A percentile compares a stretch with the other conserved stretches of the same genome.
Conservation (phyloP, 2,329 filamentous ascomycete species). For the Venturia effusa region DNA sequence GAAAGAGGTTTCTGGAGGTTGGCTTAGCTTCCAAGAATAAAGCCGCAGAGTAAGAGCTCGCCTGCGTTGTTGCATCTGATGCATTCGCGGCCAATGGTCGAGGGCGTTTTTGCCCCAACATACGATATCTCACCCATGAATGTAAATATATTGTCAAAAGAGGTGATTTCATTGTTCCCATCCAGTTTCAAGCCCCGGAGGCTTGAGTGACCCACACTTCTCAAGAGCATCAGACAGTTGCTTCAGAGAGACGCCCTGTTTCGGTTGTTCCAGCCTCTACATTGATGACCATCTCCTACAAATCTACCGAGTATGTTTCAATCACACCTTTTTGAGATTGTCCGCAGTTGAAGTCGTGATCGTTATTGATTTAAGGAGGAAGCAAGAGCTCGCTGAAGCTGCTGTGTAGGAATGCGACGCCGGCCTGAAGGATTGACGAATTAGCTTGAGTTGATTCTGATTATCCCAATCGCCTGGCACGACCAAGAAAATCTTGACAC, state of each 20-base stretch:
- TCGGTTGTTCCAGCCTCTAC: neutral
- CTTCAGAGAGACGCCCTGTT: neutral
- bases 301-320: neutral
- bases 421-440: conserved; percentile 25
- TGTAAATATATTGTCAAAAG: neutral
- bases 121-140: neutral
- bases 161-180: neutral
- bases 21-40: too few relatives aligned
- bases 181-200: neutral
- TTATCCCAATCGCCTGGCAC: neutral
- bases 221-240: neutral
- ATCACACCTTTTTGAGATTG: neutral
- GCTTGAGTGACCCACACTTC: neutral
- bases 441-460: conserved; percentile 14
- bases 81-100: neutral
- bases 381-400: conserved; percentile 42
- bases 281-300: neutral
- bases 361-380: conserved; percentile 19
- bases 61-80: too few relatives aligned
- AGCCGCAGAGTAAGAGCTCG: too few relatives aligned
- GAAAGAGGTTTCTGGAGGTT: too few relatives aligned
- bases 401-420: conserved; percentile 41
- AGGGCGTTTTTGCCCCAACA: neutral
- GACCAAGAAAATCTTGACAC: too few relatives aligned
- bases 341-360: neutral